phyloP scores from a whole-genome alignment of 225 moss, liverwort and hornwort genomes.

The Bryoerythrophyllum caledonicum region DNA sequence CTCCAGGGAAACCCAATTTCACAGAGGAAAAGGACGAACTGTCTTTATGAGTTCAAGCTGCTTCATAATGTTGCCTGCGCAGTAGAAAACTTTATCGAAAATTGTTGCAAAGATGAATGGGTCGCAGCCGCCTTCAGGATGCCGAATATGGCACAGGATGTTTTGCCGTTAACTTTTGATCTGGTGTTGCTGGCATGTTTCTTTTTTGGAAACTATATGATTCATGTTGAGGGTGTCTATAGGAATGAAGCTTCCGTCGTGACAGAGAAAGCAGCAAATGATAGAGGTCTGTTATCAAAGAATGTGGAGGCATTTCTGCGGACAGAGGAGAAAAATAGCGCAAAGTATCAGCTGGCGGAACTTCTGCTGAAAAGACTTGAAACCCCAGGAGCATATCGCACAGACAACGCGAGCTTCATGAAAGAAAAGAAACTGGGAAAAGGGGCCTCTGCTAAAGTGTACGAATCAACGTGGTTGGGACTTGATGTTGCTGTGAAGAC shows the following conservation, averaged over 20 bases:
- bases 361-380: background rate
- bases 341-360: background rate
- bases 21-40: too few relatives aligned
- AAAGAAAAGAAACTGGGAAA: background rate
- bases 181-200: background rate
- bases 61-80: background rate
- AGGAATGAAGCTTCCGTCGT: background rate
- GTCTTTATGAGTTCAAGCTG: background rate
- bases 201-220: background rate
- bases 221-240: background rate
- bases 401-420: background rate
- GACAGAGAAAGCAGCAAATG: background rate
- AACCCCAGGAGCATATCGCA: background rate
- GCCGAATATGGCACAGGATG: background rate
- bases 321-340: background rate
- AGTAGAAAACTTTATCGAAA: background rate
- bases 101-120: slow-evolving; percentile 2
- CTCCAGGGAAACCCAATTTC: background rate
- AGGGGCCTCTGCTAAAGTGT: background rate
- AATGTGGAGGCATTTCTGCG: background rate
- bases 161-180: background rate
- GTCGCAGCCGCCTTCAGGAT: background rate
- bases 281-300: background rate
- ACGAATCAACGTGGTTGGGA: background rate
- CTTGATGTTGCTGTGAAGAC: background rate